Percentiles rank a stretch among this genome's conserved stretches.
Evolutionary conservation across 2,329 filamentous ascomycete genomes (phyloP).

Genomic region (Coniosporium tulheliwenetii): DNA sequence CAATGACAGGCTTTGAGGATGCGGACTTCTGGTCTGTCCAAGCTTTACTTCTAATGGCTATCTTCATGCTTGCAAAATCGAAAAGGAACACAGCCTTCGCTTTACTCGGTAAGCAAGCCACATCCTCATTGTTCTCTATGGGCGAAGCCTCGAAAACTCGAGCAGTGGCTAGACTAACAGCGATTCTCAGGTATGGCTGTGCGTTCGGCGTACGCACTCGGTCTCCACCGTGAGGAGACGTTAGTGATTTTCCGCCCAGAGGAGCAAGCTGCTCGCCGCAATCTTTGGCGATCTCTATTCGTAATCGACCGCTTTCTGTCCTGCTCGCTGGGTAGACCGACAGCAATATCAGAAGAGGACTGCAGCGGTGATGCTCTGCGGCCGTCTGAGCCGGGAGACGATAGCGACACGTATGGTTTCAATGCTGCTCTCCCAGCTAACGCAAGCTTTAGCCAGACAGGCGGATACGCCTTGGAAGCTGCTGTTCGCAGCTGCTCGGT

Average conservation of each 20-base stretch:
- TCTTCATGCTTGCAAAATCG: constrained; percentile 47
- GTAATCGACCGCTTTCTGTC: constrained; percentile 49
- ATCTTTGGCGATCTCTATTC: constrained; percentile 49
- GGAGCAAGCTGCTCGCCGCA: constrained; percentile 34
- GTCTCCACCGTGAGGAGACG: constrained; percentile 45
- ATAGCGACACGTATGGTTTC: constrained; percentile 10
- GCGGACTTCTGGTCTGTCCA: constrained; percentile 51
- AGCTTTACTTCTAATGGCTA: constrained; percentile 44
- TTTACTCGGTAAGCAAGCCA: constrained; percentile 34
- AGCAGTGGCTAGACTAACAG: too few relatives aligned
- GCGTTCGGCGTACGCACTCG: constrained; percentile 44
- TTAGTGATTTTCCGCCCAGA: constrained; percentile 35
- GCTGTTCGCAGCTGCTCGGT: constrained; percentile 41
- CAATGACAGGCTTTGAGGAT: constrained; percentile 39
- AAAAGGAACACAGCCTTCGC: constrained; percentile 48
- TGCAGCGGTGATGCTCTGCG: constrained; percentile 35
- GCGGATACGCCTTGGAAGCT: constrained; percentile 33
- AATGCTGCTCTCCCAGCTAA: constrained; percentile 9
- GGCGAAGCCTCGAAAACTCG: too few relatives aligned
- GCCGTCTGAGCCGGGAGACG: constrained; percentile 7
- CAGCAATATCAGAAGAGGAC: constrained; percentile 45
- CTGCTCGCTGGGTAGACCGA: constrained; percentile 45
- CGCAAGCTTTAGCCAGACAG: constrained; percentile 15
- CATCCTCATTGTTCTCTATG: too few relatives aligned
- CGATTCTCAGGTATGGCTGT: constrained; percentile 42